Base-by-base conservation (phyloP, 768 basidiomycete genomes). In the Xanthoconium stramineum region DNA sequence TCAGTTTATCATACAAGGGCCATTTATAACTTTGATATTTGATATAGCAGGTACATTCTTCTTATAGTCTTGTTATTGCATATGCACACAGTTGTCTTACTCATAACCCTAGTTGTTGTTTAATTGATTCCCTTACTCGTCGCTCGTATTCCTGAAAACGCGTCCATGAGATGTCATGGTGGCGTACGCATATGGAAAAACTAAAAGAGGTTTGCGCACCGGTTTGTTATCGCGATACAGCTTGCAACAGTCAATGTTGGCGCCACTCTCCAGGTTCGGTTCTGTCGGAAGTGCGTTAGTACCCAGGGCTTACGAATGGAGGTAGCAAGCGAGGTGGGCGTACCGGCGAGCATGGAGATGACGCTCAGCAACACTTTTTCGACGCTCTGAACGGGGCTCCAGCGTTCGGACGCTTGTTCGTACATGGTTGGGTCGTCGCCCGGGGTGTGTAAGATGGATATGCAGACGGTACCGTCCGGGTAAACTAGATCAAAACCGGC, bases 331-430 rank as follows among this genome's bases (percentile, higher is more conserved):
- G 29, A 6, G 29, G 35, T 29, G 47, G 67, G 29, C 83, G 61
- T 61, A 91, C 93, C 91, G 59, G 97, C 95, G 13, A 99, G 80
- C 94, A 99, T 98, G 40, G 91, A 94, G 63, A 99, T 86, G 24
- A 99, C 96, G 63, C 93, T 95, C 11, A 98, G 79, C 52, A 98
- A 82, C 61, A 97, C 96, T 74, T 97, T 98, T 76, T 98, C 91
- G 15, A 99, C 91, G 65, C 91, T 93, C 74, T 98, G 96, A 0
- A 98, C 96, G n/a, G 97, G 97, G 55, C 90, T 93, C 97, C 97
- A 99, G 38, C 97, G 83, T 67, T 99, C 97, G 19, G 90, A 93
- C 0, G 94, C 93, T 62, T 89, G 84, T 70, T 99, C 96, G 71
- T 98, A 98, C 80, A 91, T 89, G 56, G 86, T 89, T 17, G 91